Conservation (phyloP, 352 stramenopile genomes). For the Phytophthora pisi region DNA sequence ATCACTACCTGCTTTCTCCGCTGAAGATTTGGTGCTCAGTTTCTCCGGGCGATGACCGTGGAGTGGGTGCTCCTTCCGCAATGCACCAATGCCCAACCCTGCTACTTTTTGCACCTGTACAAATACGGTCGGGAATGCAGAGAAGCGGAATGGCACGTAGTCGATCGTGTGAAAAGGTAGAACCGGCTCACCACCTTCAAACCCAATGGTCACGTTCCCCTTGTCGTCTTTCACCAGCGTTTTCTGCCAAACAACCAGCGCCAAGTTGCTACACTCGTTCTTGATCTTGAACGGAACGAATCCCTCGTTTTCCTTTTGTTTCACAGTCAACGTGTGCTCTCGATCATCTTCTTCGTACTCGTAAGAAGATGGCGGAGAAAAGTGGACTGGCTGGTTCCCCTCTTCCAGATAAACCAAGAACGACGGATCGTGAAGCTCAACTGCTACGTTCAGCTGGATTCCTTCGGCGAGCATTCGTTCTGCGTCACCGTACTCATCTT, state of each 20-base stretch:
- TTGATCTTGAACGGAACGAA: constrained; percentile 85
- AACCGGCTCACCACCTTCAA: constrained; percentile 71
- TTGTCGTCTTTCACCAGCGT: constrained; percentile 61
- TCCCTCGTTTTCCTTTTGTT: constrained; percentile 51
- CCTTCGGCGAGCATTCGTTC: constrained; percentile 43
- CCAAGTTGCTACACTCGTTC: constrained; percentile 82
- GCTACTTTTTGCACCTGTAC: constrained; percentile 77
- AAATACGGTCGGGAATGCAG: constrained; percentile 65
- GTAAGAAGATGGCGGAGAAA: constrained; percentile 36
- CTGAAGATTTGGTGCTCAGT: constrained; percentile 9
- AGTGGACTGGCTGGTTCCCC: constrained; percentile 32
- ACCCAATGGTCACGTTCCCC: constrained; percentile 49
- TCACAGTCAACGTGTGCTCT: constrained; percentile 36
- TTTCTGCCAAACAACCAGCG: constrained; percentile 84
- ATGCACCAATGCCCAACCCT: constrained; percentile 42
- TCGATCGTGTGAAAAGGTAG: constrained; percentile 82
- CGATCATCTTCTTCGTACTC: constrained; percentile 35
- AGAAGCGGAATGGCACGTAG: constrained; percentile 80
- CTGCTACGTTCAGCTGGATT: constrained; percentile 73
- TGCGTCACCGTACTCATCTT: constrained; percentile 42
- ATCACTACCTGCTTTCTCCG: constrained; percentile 5
- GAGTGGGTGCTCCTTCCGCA: constrained; percentile 33
- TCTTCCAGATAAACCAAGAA: constrained; percentile 71
- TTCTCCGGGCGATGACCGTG: constrained; percentile 20
- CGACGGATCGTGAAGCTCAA: constrained; percentile 83